A percentile compares a stretch with the other conserved stretches of the same genome.
phyloP scores from a whole-genome alignment of 169 alveolate genomes.

The Plasmodium adleri region DNA sequence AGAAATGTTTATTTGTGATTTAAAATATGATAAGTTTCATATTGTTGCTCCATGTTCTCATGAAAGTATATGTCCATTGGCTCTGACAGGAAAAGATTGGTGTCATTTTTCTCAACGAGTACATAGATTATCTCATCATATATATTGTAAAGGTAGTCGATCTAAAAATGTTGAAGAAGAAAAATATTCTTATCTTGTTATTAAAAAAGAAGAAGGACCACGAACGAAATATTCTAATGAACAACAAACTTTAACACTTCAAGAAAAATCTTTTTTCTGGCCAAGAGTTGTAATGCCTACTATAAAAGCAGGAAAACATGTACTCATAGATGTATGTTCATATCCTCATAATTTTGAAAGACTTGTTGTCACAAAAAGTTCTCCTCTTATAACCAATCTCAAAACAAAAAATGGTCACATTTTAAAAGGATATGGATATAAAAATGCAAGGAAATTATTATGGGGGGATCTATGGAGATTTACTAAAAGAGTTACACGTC shows the following conservation, averaged over 20 bases:
- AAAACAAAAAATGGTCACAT: slow-evolving; percentile 65
- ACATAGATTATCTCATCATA: slow-evolving; percentile 88
- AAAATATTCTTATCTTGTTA: slow-evolving; percentile 87
- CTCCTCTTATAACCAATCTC: slow-evolving; percentile 84
- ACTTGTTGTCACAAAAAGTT: slow-evolving; percentile 85
- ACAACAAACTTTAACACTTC: slow-evolving; percentile 79
- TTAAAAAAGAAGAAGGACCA: slow-evolving; percentile 86
- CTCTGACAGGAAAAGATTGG: slow-evolving; percentile 93
- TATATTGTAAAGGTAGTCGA: slow-evolving; percentile 87
- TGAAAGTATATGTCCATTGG: slow-evolving; percentile 92
- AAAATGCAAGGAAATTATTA: slow-evolving; percentile 85
- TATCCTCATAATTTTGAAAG: slow-evolving; percentile 85
- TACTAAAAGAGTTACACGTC: slow-evolving; percentile 87
- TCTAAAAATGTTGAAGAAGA: slow-evolving; percentile 86
- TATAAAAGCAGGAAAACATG: slow-evolving; percentile 88
- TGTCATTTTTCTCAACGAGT: slow-evolving; percentile 91
- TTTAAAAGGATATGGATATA: slow-evolving; percentile 69
- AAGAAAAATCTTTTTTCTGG: slow-evolving; percentile 91
- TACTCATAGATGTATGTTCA: slow-evolving; percentile 89
- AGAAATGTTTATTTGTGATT: slow-evolving; percentile 89
- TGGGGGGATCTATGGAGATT: slow-evolving; percentile 95
- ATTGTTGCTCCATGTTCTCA: slow-evolving; percentile 93
- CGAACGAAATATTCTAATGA: slow-evolving; percentile 73
- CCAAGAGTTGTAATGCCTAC: slow-evolving; percentile 90
- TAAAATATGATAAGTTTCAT: slow-evolving; percentile 84